Evolutionary conservation across 306 rosid species (phyloP).

Genomic region (Neltuma alba): DNA sequence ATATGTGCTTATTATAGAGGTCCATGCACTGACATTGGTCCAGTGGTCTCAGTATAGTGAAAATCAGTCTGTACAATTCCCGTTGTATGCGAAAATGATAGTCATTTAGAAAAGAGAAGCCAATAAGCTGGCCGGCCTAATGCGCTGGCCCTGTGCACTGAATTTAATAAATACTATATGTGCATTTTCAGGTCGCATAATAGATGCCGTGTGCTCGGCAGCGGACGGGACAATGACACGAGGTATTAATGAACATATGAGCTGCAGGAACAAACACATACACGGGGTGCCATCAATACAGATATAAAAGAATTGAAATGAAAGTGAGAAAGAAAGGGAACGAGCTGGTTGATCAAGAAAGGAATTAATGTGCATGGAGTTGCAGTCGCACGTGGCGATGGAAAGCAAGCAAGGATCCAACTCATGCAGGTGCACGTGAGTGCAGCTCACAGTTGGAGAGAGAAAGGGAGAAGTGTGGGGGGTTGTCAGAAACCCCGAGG

Average conservation of each 20-base stretch:
- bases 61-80: not conserved
- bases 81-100: not conserved
- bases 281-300: not conserved
- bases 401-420: not conserved
- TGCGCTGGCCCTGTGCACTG: no score
- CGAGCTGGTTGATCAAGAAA: not conserved
- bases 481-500: slow-evolving; percentile 19
- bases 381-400: slow-evolving; percentile 44
- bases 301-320: not conserved
- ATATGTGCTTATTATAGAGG: not conserved
- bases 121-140: not conserved
- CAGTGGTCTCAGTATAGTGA: not conserved
- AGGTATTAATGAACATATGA: not conserved
- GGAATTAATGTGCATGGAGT: slow-evolving; percentile 4
- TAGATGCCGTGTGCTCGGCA: not conserved
- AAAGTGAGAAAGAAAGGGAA: not conserved
- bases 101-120: not conserved
- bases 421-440: slow-evolving; percentile 39
- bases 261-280: not conserved
- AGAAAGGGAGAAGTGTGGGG: not conserved
- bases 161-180: not conserved
- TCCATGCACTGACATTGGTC: not conserved
- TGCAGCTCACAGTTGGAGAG: not conserved
- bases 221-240: not conserved
- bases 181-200: not conserved